A percentile compares a stretch with the other conserved stretches of the same genome.
Conservation (phyloP, 2,329 filamentous ascomycete species). For the Daldinia sp. region DNA sequence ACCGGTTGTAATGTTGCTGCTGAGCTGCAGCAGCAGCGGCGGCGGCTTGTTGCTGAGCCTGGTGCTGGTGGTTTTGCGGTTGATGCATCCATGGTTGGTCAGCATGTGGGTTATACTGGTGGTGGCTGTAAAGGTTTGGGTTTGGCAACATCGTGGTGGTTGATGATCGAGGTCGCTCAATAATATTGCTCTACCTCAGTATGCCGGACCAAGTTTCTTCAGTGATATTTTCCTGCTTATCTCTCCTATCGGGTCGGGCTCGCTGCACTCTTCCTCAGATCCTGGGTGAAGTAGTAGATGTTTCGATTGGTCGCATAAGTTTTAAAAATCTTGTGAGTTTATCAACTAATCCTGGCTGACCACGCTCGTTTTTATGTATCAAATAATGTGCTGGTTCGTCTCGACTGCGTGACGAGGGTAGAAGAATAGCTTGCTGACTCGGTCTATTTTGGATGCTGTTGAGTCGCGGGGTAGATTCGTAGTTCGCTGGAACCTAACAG, state of each 20-base stretch:
- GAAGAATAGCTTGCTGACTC: background rate
- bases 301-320: conserved; percentile 2
- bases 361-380: background rate
- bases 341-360: background rate
- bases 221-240: background rate
- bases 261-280: conserved; percentile 1
- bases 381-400: background rate
- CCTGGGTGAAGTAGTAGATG: background rate
- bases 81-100: conserved; percentile 77
- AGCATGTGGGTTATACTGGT: conserved; percentile 72
- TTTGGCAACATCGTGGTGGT: conserved; percentile 68
- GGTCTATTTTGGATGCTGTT: background rate
- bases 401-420: background rate
- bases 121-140: conserved; percentile 75
- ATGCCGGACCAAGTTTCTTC: background rate
- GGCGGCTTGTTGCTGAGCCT: conserved; percentile 65
- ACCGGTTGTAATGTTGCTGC: conserved; percentile 77
- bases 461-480: background rate
- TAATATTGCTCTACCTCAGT: too few species aligned
- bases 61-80: conserved; percentile 70
- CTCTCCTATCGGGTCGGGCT: background rate
- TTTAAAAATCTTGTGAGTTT: background rate
- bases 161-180: conserved; percentile 47
- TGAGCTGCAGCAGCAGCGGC: conserved; percentile 67
- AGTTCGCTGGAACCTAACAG: background rate